Percentiles rank a stretch among this genome's conserved stretches.
phyloP scores from a whole-genome alignment of 768 basidiomycete genomes.

The Leccinum obscurum region DNA sequence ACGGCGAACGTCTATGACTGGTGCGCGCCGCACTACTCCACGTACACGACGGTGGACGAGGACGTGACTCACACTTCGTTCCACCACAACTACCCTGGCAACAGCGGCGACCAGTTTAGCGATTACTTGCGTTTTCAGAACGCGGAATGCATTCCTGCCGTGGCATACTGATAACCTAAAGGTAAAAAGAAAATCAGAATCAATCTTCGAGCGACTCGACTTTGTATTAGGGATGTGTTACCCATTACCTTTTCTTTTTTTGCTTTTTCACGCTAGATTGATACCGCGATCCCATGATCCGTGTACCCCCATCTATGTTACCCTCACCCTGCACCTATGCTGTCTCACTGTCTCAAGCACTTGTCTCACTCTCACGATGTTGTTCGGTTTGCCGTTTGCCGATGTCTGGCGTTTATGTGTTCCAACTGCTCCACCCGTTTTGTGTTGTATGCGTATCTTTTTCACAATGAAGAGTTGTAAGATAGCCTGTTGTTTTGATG shows the following conservation, averaged over 20 bases:
- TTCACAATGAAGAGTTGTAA: background rate
- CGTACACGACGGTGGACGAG: slow-evolving; percentile 3
- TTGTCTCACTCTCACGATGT: background rate
- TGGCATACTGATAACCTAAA: slow-evolving; percentile 20
- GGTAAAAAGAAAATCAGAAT: slow-evolving; percentile 1
- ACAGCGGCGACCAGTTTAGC: slow-evolving; percentile 7
- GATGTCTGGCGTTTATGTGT: background rate
- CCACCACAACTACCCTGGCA: slow-evolving; percentile 12
- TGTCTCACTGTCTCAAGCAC: background rate
- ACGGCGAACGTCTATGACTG: slow-evolving; percentile 22
- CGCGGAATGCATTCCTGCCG: slow-evolving; percentile 16
- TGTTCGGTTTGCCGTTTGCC: background rate
- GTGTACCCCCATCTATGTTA: slow-evolving; percentile 5
- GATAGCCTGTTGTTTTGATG: background rate
- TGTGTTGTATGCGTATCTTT: background rate
- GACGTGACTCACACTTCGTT: slow-evolving; percentile 4
- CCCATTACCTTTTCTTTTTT: background rate
- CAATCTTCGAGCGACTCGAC: background rate
- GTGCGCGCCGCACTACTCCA: slow-evolving; percentile 23
- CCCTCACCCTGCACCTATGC: slow-evolving; percentile 2
- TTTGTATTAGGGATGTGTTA: background rate
- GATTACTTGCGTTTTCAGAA: slow-evolving; percentile 21
- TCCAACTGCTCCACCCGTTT: background rate
- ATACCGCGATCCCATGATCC: background rate
- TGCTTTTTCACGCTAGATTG: slow-evolving; percentile 2